Base-by-base conservation (phyloP, 169 alveolate species). In the Cystoisospora suis region DNA sequence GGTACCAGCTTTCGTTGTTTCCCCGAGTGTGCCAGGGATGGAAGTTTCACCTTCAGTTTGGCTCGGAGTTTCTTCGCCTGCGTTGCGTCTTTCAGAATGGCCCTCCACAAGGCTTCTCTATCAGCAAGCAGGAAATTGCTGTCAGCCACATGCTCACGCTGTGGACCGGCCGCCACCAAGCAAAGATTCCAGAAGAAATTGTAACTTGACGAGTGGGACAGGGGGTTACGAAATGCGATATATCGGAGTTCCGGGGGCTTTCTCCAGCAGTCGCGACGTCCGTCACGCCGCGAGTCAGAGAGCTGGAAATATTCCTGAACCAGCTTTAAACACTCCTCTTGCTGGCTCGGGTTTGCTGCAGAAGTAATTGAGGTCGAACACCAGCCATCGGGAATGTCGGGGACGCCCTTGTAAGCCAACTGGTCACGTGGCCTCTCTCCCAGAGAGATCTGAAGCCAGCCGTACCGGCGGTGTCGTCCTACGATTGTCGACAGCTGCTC, bases 61-160 rank as follows among this genome's bases (percentile, higher is more conserved):
- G 83, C 56, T 20, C 83, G 47, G 23, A 72, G 58, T 34, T 38
- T 36, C 56, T 72, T 72, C 58, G 83, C 83, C 83, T 72, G 53
- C 45, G 38, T 72, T 34, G 83, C n/a, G 58, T 72, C 56, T 36
- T 38, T 72, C 38, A 72, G 49, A 17, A 72, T 36, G 12, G 58
- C 0, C 32, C 56, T 72, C 83, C 83, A 72, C 83, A 72, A 38
- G 29, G 83, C 79, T 44, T 65, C 79, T 23, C 79, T 38, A 29
- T 65, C 79, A 34, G 79, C 44, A 44, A 65, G 79, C 12, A 65
- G 46, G 42, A 40, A 72, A 38, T 36, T 72, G 59, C 53, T 72
- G 12, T 72, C 83, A 38, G 83, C 83, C 58, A 38, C 56, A n/a
- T 38, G 6, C 7, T 38, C 58, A 7, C 59, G 34, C n/a, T 72